Base-by-base conservation (phyloP, 768 basidiomycete genomes). In the Floccularia luteovirens region DNA sequence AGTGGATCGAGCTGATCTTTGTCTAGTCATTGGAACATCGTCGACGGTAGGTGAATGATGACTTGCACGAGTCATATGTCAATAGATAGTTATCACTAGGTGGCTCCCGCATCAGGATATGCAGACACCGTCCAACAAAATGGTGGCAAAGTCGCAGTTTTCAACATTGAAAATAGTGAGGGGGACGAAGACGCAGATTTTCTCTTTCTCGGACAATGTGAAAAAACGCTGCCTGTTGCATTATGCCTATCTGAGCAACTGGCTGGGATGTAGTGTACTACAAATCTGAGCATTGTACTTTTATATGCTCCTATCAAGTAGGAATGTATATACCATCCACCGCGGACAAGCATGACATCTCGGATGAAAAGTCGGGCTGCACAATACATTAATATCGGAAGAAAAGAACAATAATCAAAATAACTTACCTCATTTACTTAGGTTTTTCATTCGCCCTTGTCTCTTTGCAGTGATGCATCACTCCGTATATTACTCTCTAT, bases 1-100 rank as follows among this genome's bases (percentile, higher is more conserved):
- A 8, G 66, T 77, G 1, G 51, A 58, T 2, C 40, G 58, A n/a
- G 72, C 68, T 5, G 76, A 78, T 54, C 50, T 79, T 11, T 67
- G 67, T 36, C 55, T 79, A 2, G 72, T 79, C 4, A 57, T 79
- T 38, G 77, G 76, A 14, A 79, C 76, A 24, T 74, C 71, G 3
- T 73, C 72, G 2, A 65, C 62, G 16, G 74, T 72, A 49, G 17
- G 38, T 0, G 16, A 34, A 34, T 8, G n/a, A 7, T 25, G 16
- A 16, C 4, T 25, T 13, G 4, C 4, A 2, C 12, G 8, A 32
- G 21, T 7, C 28, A 19, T 34, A 7, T 34, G n/a, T 8, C 16
- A 34, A 14, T 32, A 39, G 21, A 40, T 13, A 7, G 5, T 13
- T 20, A 12, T 16, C 4, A 11, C 32, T 31, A 73, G 70, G 69